These are phyloP conservation scores for Leccinum subrobustum DNA, from an alignment of 1,284 basidiomycete genomes.

Conservation along the genomic window DNA sequence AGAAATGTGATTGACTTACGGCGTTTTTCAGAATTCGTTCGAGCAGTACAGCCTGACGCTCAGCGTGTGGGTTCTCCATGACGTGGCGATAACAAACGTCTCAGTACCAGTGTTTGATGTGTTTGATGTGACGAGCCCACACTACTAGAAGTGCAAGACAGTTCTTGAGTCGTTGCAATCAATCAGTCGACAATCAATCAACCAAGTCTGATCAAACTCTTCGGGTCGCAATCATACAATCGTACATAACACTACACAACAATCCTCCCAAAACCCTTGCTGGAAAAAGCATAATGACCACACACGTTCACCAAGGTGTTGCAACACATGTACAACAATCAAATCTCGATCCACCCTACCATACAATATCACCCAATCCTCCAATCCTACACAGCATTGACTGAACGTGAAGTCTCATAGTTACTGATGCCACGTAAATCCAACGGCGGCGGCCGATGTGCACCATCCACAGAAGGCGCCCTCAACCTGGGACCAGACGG, in stretches of 20 bases:
- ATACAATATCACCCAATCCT: neutral
- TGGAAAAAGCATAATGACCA: neutral
- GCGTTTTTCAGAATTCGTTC: constrained; percentile 90
- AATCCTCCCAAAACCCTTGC: constrained; percentile 26
- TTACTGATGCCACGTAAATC: constrained; percentile 32
- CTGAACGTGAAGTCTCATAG: neutral
- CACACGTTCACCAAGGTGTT: constrained; percentile 9
- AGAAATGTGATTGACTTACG: constrained; percentile 43
- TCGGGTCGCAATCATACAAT: neutral
- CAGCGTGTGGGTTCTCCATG: constrained; percentile 89
- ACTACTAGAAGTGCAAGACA: neutral
- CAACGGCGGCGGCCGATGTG: constrained; percentile 33
- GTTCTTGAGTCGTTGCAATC: neutral
- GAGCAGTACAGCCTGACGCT: constrained; percentile 84
- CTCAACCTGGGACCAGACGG: constrained; percentile 36
- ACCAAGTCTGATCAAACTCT: neutral
- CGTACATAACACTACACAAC: neutral
- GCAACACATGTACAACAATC: constrained; percentile 17
- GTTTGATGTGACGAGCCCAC: neutral
- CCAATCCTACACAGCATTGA: neutral
- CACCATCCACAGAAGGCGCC: constrained; percentile 27
- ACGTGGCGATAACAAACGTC: constrained; percentile 2
- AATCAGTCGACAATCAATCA: constrained; percentile 1
- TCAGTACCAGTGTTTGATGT: neutral
- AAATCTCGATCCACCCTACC: neutral